A percentile compares a stretch with the other conserved stretches of the same genome.
Conservation (phyloP, 2,329 filamentous ascomycete species). For the Catunica adiposa region DNA sequence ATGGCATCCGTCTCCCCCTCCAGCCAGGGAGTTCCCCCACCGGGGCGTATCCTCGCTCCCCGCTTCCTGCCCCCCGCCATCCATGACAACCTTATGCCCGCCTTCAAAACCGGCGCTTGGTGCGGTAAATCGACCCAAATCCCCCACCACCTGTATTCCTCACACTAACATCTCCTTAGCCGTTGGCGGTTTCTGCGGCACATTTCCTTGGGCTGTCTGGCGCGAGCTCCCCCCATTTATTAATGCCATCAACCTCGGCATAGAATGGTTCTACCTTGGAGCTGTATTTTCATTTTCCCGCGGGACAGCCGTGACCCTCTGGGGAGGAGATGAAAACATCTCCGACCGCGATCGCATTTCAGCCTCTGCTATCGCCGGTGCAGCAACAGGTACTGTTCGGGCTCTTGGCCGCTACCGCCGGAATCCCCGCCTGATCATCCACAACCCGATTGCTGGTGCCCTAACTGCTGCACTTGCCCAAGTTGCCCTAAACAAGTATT, state of each 20-base stretch:
- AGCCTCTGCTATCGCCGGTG: conserved; percentile 55
- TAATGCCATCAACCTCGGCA: conserved; percentile 54
- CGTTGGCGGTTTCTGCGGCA: conserved; percentile 42
- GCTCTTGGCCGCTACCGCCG: conserved; percentile 28
- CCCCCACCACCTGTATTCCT: not conserved
- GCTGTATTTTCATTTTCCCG: conserved; percentile 33
- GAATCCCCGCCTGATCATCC: conserved; percentile 37
- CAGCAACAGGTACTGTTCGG: conserved; percentile 46
- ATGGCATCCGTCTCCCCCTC: not conserved
- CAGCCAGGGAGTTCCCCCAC: not conserved
- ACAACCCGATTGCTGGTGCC: conserved; percentile 33
- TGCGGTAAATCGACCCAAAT: conserved; percentile 7
- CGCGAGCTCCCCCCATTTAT: conserved; percentile 49
- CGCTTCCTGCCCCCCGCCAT: conserved; percentile 11
- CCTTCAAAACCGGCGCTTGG: conserved; percentile 10
- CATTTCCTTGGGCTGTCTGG: conserved; percentile 55
- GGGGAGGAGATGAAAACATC: conserved; percentile 35
- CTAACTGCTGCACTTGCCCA: conserved; percentile 26
- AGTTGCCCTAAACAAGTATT: conserved; percentile 22
- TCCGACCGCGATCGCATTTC: conserved; percentile 42
- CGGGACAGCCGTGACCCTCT: conserved; percentile 29
- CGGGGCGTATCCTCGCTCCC: conserved; percentile 6
- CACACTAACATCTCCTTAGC: conserved; percentile 22
- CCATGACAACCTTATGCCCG: conserved; percentile 5
- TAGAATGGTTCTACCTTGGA: conserved; percentile 61